These are phyloP conservation scores for Violaceomyces palustris DNA, from an alignment of 1,284 basidiomycete species.

Conservation along the genomic window DNA sequence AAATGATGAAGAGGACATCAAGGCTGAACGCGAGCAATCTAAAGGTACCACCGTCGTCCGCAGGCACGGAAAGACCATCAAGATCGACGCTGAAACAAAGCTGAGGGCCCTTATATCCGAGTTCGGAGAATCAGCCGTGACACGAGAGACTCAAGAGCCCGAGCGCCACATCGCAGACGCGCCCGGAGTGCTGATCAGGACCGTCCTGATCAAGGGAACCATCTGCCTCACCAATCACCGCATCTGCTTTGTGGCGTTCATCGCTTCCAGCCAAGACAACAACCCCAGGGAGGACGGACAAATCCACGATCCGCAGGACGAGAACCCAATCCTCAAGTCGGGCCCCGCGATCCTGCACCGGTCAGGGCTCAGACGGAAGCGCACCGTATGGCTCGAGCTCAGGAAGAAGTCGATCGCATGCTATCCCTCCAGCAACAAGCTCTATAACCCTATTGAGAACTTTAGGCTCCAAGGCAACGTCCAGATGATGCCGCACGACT, in stretches of 20 bases:
- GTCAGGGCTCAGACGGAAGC: constrained; percentile 27
- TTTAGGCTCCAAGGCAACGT: constrained; percentile 32
- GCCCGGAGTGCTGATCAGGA: constrained; percentile 31
- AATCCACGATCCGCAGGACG: constrained; percentile 11
- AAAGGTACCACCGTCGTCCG: constrained; percentile 8
- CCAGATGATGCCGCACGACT: constrained; percentile 28
- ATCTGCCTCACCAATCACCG: constrained; percentile 39
- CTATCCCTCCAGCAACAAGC: constrained; percentile 37
- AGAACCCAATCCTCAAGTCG: constrained; percentile 30
- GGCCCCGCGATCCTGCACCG: constrained; percentile 35
- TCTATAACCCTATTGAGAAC: constrained; percentile 38
- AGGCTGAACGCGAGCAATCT: constrained; percentile 3
- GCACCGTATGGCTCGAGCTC: constrained; percentile 40
- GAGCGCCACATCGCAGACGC: constrained; percentile 29
- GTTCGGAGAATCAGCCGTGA: constrained; percentile 32
- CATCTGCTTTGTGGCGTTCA: constrained; percentile 40
- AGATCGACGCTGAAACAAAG: constrained; percentile 19
- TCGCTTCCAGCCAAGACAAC: constrained; percentile 18
- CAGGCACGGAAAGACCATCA: constrained; percentile 3
- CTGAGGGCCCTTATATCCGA: constrained; percentile 34
- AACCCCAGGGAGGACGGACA: too few relatives aligned
- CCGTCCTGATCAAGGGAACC: constrained; percentile 40
- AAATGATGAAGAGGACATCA: constrained; percentile 8
- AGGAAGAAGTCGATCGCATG: constrained; percentile 30
- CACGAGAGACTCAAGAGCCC: constrained; percentile 11